A percentile compares a stretch with the other conserved stretches of the same genome.
Evolutionary conservation across 192 early-diverging fungal genomes (phyloP).

Genomic region (Funneliformis mosseae): DNA sequence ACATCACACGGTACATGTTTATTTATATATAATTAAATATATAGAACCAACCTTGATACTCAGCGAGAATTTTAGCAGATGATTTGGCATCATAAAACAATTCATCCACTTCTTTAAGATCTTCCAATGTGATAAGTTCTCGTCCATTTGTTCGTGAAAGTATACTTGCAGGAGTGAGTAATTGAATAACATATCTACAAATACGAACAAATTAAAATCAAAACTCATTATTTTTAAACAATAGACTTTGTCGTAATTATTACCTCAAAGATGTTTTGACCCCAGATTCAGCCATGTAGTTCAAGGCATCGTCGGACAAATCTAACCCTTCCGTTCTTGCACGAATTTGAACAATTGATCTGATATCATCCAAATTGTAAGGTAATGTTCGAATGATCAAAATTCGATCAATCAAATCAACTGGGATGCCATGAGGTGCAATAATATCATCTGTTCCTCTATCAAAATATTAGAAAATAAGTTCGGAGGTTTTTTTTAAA

Average conservation of each 20-base stretch:
- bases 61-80: constrained; percentile 71
- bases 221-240: too few species aligned
- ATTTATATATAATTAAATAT: not conserved
- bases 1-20: too few species aligned
- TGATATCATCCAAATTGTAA: constrained; percentile 89
- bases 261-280: constrained; percentile 86
- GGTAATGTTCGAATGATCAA: constrained; percentile 95
- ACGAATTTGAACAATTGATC: constrained; percentile 89
- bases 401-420: constrained; percentile 94
- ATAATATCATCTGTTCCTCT: constrained; percentile 77
- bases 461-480: constrained; percentile 33
- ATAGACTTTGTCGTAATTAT: not conserved
- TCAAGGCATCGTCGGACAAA: constrained; percentile 76
- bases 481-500: not conserved
- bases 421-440: constrained; percentile 94
- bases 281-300: constrained; percentile 82
- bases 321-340: constrained; percentile 87
- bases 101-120: constrained; percentile 82
- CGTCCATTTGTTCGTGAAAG: constrained; percentile 86
- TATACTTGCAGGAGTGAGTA: constrained; percentile 89
- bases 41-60: constrained; percentile 33
- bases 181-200: constrained; percentile 88
- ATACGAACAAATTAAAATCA: not conserved
- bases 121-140: constrained; percentile 76
- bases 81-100: constrained; percentile 90